A percentile compares a stretch with the other conserved stretches of the same genome.
Evolutionary conservation across 2,329 filamentous ascomycete species (phyloP).

Genomic region (Hypoxylon sp.): DNA sequence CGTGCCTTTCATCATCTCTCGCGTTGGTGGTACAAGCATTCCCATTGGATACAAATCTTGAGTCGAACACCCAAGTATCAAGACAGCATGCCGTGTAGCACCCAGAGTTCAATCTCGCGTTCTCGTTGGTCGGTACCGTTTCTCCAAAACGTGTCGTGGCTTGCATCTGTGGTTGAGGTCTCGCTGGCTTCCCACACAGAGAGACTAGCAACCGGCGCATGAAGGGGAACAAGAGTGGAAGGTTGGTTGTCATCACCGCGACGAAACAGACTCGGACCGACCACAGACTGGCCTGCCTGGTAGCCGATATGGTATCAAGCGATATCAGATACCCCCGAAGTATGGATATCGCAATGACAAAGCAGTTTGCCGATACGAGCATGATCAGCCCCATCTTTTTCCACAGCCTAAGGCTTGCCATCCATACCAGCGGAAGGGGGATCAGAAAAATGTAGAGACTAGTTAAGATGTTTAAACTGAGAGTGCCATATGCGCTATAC

Average conservation of each 20-base stretch:
- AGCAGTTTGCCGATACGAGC: conserved; percentile 26
- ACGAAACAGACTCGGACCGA: conserved; percentile 25
- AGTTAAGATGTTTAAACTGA: conserved; percentile 25
- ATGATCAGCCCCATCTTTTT: conserved; percentile 34
- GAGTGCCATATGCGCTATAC: conserved; percentile 13
- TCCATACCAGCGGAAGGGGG: conserved; percentile 33
- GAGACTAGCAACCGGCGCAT: conserved; percentile 6
- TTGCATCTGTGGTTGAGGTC: no score
- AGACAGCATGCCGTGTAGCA: no score
- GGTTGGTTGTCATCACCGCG: conserved; percentile 26
- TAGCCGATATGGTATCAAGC: background rate
- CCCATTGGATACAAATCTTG: no score
- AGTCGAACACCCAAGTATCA: no score
- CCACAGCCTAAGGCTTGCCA: conserved; percentile 33
- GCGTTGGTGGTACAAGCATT: no score
- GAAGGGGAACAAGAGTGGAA: conserved; percentile 31
- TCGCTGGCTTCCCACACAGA: no score
- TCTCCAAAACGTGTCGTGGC: no score
- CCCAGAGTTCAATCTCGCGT: no score
- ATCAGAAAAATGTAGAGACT: conserved; percentile 36
- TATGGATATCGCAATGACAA: conserved; percentile 24
- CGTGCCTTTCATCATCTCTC: no score
- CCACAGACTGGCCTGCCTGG: conserved; percentile 16
- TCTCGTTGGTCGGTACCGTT: no score
- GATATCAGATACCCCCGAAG: conserved; percentile 16